Conservation (phyloP, 1,284 basidiomycete species). For the Cystobasidium slooffiae region DNA sequence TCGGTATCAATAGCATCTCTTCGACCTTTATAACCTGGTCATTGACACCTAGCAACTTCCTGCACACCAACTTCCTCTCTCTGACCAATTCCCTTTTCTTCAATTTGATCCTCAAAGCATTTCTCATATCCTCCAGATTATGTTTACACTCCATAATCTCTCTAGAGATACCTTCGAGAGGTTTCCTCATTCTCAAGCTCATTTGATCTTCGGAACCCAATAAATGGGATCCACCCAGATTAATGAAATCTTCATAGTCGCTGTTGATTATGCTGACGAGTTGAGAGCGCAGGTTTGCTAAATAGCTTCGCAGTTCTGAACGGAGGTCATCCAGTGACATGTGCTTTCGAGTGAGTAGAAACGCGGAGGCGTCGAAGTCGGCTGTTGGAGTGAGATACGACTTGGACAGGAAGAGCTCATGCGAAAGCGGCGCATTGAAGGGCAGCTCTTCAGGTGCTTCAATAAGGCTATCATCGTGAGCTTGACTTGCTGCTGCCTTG, state of each 20-base stretch:
- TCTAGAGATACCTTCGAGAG: constrained; percentile 67
- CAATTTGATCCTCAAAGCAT: constrained; percentile 75
- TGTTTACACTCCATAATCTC: constrained; percentile 67
- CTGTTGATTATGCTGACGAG: constrained; percentile 94
- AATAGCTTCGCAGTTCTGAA: constrained; percentile 81
- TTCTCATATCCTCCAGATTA: constrained; percentile 62
- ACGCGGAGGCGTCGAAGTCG: constrained; percentile 79
- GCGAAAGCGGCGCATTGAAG: constrained; percentile 32
- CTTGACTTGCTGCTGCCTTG: not conserved
- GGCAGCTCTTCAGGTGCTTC: constrained; percentile 34
- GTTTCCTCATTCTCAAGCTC: constrained; percentile 68
- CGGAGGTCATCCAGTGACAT: constrained; percentile 85
- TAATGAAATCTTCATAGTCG: constrained; percentile 97
- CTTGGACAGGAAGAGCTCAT: constrained; percentile 34
- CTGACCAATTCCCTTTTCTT: constrained; percentile 72
- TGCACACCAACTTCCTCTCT: constrained; percentile 72
- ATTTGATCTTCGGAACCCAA: constrained; percentile 74
- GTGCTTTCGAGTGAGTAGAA: constrained; percentile 83
- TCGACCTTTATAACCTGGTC: constrained; percentile 53
- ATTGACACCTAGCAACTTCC: constrained; percentile 50
- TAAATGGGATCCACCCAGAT: constrained; percentile 68
- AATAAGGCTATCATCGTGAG: constrained; percentile 4
- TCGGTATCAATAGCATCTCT: constrained; percentile 46
- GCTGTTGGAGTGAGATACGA: not conserved
- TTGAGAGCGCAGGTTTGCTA: constrained; percentile 81